These are phyloP conservation scores for Saccharomycopsis schoenii DNA, from an alignment of 805 yeast genomes.

Conservation along the genomic window DNA sequence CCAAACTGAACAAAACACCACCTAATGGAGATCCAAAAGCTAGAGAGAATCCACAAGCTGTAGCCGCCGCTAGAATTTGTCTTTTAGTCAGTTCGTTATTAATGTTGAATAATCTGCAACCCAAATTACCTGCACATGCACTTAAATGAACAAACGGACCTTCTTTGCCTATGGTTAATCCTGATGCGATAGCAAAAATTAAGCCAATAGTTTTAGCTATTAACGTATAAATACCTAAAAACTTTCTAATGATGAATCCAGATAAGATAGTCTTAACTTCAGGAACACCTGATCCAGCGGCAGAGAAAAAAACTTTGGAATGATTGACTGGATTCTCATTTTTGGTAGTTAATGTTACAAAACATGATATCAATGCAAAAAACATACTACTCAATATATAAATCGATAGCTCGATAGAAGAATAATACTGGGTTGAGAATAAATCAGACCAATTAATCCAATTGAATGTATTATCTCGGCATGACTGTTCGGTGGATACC, in stretches of 20 bases:
- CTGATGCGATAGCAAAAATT: constrained; percentile 46
- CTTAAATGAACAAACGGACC: constrained; percentile 57
- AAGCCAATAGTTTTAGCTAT: constrained; percentile 39
- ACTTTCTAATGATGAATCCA: constrained; percentile 46
- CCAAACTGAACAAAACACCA: constrained; percentile 46
- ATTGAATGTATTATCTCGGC: constrained; percentile 20
- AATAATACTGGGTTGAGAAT: constrained; percentile 2
- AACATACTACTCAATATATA: constrained; percentile 30
- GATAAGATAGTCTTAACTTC: constrained; percentile 52
- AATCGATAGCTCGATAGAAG: constrained; percentile 28
- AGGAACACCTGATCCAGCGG: constrained; percentile 52
- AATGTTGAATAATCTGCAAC: constrained; percentile 36
- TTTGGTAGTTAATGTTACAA: constrained; percentile 37
- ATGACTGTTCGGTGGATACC: constrained; percentile 33
- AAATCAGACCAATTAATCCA: constrained; percentile 36
- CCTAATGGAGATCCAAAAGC: constrained; percentile 56
- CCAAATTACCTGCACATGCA: constrained; percentile 46
- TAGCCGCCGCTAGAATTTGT: constrained; percentile 45
- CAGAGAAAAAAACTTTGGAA: constrained; percentile 33
- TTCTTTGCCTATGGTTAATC: constrained; percentile 48
- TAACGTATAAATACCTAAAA: constrained; percentile 42
- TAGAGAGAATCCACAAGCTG: constrained; percentile 49
- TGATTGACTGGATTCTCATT: constrained; percentile 26
- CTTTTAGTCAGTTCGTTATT: constrained; percentile 41
- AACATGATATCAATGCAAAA: constrained; percentile 36